Base-by-base conservation (phyloP, 2,329 filamentous ascomycete species). In the Nigrograna mackinnonii region DNA sequence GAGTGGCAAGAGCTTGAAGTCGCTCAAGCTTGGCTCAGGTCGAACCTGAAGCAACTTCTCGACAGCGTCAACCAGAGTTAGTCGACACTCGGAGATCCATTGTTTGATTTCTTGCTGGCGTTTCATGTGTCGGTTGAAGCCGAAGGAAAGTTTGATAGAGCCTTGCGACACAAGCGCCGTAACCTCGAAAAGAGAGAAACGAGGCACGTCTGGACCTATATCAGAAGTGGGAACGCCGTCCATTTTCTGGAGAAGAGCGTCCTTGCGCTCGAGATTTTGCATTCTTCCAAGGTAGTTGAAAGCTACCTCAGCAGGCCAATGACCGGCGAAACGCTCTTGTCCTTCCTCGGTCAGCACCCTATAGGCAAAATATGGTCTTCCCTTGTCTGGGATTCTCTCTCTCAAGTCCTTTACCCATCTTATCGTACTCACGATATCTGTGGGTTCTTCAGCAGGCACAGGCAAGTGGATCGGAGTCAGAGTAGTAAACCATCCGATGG, bases 401-500 rank as follows among this genome's bases (percentile, higher is more conserved):
- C 63, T 55, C 12, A 60, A 43, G 38, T 65, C 62, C 32, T 62
- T 61, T 4, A 67, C 59, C 62, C 62, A 66, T 44, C 55, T 50
- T 20, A 66, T 61, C 1, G 60, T 62, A 34, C 53, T 62, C 6
- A 65, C 39, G 7, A 64, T 56, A 13, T 66, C 58, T 5, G 60
- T 64, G 3, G 50, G 26, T 19, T 64, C 58, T 13, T 58, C 54
- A 2, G 42, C 17, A 3, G 53, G 34, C 2, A 62, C 46, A 6
- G 60, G 58, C 4, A 66, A 41, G 43, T 54, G 44, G 4, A 66
- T 57, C 1, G 63, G 62, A 6, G 52, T 52, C 11, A 67, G 36
- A 6, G 72, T 73, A 1, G 75, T 78, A 44, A 78, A 79, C 76
- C 76, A 79, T 5, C 76, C 76, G 2, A 78, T 66, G 1, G 75